A percentile compares a stretch with the other conserved stretches of the same genome.
phyloP scores from a whole-genome alignment of 306 rosid genomes.

The Adenanthera pavonina region DNA sequence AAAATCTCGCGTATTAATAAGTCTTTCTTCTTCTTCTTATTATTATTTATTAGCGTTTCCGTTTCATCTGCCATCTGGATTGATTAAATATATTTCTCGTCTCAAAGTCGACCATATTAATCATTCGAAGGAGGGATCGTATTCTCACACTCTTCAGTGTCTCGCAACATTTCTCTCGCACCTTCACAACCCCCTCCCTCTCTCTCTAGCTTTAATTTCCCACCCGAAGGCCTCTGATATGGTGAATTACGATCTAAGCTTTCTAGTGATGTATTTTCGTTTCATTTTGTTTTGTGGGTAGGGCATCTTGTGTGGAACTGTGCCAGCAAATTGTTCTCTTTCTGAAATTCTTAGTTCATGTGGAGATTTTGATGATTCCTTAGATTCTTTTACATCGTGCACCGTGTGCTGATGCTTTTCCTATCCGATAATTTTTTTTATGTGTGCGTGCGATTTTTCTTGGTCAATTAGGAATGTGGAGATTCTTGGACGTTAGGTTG shows the following conservation, averaged over 20 bases:
- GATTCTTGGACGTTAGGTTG: constrained; percentile 30
- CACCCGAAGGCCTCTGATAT: constrained; percentile 18
- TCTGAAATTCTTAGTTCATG: not conserved
- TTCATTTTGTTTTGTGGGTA: not conserved
- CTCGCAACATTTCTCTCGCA: not conserved
- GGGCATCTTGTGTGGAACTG: constrained; percentile 19
- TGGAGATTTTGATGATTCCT: not conserved
- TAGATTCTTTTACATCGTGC: not conserved
- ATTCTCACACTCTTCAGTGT: constrained; percentile 15
- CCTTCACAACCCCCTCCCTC: constrained; percentile 8
- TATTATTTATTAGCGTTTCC: not conserved
- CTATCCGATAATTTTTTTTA: not conserved
- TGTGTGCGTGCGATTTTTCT: constrained; percentile 10
- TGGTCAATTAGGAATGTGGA: constrained; percentile 28
- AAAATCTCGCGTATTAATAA: not conserved
- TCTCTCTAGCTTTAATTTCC: constrained; percentile 24
- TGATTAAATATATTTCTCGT: constrained; percentile 3
- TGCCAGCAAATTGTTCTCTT: constrained; percentile 21
- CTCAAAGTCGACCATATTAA: constrained; percentile 47
- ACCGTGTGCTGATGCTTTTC: constrained; percentile 24
- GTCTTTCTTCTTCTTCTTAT: not conserved
- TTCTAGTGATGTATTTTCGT: not conserved
- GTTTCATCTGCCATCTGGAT: not conserved
- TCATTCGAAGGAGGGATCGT: constrained; percentile 48
- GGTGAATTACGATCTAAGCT: constrained; percentile 42